Base-by-base conservation (phyloP, 1,139 yeast genomes). In the Suhomyces bribrorum region DNA sequence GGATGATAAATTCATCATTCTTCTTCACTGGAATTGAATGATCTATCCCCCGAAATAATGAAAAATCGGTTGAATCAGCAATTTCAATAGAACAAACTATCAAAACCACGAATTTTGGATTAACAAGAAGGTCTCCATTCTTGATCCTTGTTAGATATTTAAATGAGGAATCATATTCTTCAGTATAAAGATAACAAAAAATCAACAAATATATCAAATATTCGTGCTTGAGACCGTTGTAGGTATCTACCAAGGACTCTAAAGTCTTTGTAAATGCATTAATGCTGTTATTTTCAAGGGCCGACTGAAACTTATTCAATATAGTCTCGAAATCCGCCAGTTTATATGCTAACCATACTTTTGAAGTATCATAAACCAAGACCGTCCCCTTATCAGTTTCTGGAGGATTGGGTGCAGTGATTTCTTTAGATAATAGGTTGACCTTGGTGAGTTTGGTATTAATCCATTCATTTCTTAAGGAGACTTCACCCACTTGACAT, bases 61-160 rank as follows among this genome's bases (percentile, higher is more conserved):
- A 31, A 37, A 44, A 26, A 27, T 31, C 30, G 18, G 11, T 23
- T 6, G 14, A 29, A 3, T 34, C 41, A 9, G 5, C 22, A n/a
- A 18, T 13, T 16, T 25, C 22, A 13, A 11, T 5, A 3, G 24
- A 14, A 7, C 38, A 30, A 5, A 48, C 23, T 4, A 52, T 12
- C 15, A 40, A 37, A 9, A 54, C 30, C 3, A 55, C 41, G 17
- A 56, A 43, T 5, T 37, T 29, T 1, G 62, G 58, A 27, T 48
- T 44, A 4, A 56, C 32, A 7, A 49, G 20, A 7, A 53, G 41
- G 4, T 38, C 37, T 4, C 52, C 53, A 12, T 40, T 35, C 30
- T 40, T 46, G 16, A 47, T 40, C 18, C 51, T 40, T 5, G 41
- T 38, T 9, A 48, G 32, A 28, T 45, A 48, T 29, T 44, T 36